Evolutionary conservation across 2,329 filamentous ascomycete species (phyloP), one percentile per base, ranked within the genome.

Genomic region (Aspergillus tubingensis): DNA sequence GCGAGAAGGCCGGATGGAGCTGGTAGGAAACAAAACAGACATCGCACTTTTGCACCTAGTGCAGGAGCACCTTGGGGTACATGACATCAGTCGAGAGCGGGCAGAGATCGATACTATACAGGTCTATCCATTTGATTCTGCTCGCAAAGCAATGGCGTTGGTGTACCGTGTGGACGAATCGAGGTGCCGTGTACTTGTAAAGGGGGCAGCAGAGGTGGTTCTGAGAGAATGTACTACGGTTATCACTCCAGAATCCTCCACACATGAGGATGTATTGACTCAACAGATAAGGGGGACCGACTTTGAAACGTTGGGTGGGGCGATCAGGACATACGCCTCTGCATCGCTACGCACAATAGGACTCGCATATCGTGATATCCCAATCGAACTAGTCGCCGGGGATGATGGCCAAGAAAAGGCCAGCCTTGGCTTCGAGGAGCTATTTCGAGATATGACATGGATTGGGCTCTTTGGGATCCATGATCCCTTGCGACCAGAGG

Each of bases 1-100:
- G 87, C 38, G 87, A 86, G n/a, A 59, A 3, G 54, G 54, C 8
- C 43, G 51, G 3, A 43, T 47, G 5, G 50, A 52, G 4, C 90
- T 88, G 62, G 86, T 90, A 64, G 88, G 88, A 36, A 90, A 87
- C 66, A 90, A 90, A 79, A 90, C 88, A 0, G 88, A 90, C 69
- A 88, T 86, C 2, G 87, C 88, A 1, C 74, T 90, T 50, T 80
- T 90, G n/a, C 82, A 83, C 13, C 85, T 89, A 66, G 88, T 86
- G 17, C 82, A 81, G 55, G 83, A 86, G 50, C 79, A 86, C 66
- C 79, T 90, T 5, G 85, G 80, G 15, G 88, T 90, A 83, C 65
- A 66, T 17, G 82, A 83, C 0, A 81, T 90, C 13, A 81, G 79
- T 47, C 83, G 87, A 68, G 81, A 86, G 66, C 84, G 87, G 11